A percentile compares a stretch with the other conserved stretches of the same genome.
phyloP scores from a whole-genome alignment of 176 grass and related monocot species.

The Raddia guianensis region DNA sequence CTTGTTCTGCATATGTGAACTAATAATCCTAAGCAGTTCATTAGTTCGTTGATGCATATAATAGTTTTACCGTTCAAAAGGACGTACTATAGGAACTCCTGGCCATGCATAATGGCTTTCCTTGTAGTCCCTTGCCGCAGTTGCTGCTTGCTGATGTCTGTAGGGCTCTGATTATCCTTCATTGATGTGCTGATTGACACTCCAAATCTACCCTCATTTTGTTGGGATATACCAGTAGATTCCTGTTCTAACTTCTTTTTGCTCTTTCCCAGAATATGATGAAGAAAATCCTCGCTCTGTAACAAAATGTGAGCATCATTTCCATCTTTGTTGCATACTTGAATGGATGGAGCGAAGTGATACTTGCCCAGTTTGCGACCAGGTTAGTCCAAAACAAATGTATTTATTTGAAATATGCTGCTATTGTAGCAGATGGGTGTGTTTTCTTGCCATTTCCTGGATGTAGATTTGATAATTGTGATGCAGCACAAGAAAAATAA shows the following conservation, averaged over 20 bases:
- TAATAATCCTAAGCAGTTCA: neutral
- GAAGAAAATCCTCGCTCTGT: slow-evolving; percentile 73
- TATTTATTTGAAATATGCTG: neutral
- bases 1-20: neutral
- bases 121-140: neutral
- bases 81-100: neutral
- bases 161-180: neutral
- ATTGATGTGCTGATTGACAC: neutral
- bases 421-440: neutral
- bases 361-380: slow-evolving; percentile 82
- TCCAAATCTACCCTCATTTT: slow-evolving; percentile 3
- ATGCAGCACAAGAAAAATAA: too few relatives aligned
- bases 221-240: neutral
- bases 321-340: slow-evolving; percentile 87
- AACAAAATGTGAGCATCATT: slow-evolving; percentile 87
- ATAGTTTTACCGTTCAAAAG: neutral
- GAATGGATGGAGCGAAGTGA: slow-evolving; percentile 95
- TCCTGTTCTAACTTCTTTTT: slow-evolving; percentile 26
- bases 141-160: slow-evolving; percentile 1
- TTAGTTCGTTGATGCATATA: slow-evolving; percentile 1
- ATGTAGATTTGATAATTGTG: neutral
- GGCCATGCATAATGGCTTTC: neutral
- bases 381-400: slow-evolving; percentile 54
- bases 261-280: slow-evolving; percentile 69
- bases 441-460: slow-evolving; percentile 1